Base-by-base conservation (phyloP, 2,329 filamentous ascomycete species). In the Botrytis elliptica region DNA sequence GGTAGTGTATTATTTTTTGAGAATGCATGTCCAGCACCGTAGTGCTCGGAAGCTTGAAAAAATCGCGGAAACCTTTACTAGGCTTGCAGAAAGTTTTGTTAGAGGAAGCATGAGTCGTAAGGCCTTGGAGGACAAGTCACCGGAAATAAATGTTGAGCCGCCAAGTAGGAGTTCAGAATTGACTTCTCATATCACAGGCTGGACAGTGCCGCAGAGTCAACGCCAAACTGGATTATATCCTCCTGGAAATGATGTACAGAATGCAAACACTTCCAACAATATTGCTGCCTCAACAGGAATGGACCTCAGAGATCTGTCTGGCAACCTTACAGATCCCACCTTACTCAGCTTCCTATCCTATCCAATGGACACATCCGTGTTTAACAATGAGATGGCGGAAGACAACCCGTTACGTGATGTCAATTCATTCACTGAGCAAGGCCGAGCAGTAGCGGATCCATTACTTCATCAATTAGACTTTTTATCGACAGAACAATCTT, bases 1-100 rank as follows among this genome's bases (percentile, higher is more conserved):
- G 63, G 73, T 74, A 29, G 73, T 75, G 22, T 49, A 73, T 14
- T 74, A 73, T 69, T 74, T 75, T 25, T 59, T 74, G 14, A 62
- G 71, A 33, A 75, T 75, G 73, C 60, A 75, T 42, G 71, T 65
- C 18, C 74, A 73, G 20, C 74, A 75, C 36, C 68, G 62, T 4
- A 71, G 55, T 40, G 74, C 73, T 10, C 29, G 44, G 5, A 75
- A 73, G 36, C 46, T 75, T 7, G 74, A 75, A 57, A 72, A 66
- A 20, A 64, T 75, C 1, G 72, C 74, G 8, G 72, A 75, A 33
- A 74, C 73, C 18, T 74, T 75, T 40, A 72, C 68, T 33, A 55
- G 59, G 7, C 59, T 75, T 12, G 74, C 74, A 20, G 69, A 74
- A 36, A 62, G 65, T 5, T 75, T 72, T 67, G 73, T 75, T 12